Base-by-base conservation (phyloP, 78 protist genomes). In the Speleostelium caveatum region DNA sequence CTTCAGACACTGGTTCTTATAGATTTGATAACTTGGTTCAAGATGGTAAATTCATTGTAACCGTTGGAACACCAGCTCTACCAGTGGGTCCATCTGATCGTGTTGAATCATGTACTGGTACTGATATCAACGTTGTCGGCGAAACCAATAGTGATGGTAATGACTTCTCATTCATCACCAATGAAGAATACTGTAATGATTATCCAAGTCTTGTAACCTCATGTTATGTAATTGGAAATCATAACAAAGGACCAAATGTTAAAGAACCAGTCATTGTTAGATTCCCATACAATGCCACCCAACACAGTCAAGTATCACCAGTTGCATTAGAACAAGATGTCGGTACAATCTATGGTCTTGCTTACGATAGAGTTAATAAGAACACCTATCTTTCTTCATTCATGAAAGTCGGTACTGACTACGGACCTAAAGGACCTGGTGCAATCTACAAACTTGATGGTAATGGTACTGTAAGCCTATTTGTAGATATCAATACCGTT, bases 141-240 rank as follows among this genome's bases (percentile, higher is more conserved):
- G 60, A 51, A 59, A 28, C 16, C 7, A 4, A 30, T 7, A 5
- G 22, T 19, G 1, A 2, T 72, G 63, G 63, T 58, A 5, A n/a
- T 56, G 75, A 78, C 35, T 78, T 78, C 75, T 63, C 76, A 1
- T 78, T 78, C 42, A 78, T 78, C 17, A 78, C 87, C 10, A 69
- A 78, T 66, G 87, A 78, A 66, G 87, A 78, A n/a, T 28, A 28
- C 26, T 78, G 87, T 78, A 21, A 45, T 30, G 87, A 78, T 78
- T 28, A 45, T 14, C 87, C 87, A 32, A 33, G 41, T 4, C 42
- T 78, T 19, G 60, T 67, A 19, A 68, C 75, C 0, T 39, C 75
- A 22, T 78, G 87, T 36, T 78, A 30, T 21, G 87, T 78, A 19
- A 41, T 38, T 35, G 87, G 87, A 36, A 51, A 72, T 24, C 16